Percentiles rank a stretch among this genome's conserved stretches.
Evolutionary conservation across 2,329 filamentous ascomycete genomes (phyloP).

Genomic region (Moelleriella libera): DNA sequence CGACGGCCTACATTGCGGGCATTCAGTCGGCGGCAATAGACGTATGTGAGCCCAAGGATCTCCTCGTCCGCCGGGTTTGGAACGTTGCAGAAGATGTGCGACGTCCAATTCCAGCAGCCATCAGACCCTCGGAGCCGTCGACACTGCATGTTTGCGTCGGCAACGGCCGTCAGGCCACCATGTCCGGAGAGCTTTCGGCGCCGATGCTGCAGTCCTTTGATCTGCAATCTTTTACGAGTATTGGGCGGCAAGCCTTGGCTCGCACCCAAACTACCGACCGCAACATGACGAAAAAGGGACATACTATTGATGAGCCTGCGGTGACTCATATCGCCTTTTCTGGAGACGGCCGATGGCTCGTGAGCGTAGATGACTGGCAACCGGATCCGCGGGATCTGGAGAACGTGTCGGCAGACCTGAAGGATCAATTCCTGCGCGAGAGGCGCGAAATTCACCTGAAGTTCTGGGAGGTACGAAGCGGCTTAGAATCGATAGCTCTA

Average conservation of each 20-base stretch:
- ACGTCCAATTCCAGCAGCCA: constrained; percentile 41
- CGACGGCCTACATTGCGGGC: constrained; percentile 71
- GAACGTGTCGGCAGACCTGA: constrained; percentile 19
- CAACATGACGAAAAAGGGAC: constrained; percentile 59
- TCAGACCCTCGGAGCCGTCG: constrained; percentile 48
- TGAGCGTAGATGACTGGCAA: constrained; percentile 82
- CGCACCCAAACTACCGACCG: constrained; percentile 76
- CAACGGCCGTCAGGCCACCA: constrained; percentile 40
- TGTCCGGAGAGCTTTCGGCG: constrained; percentile 36
- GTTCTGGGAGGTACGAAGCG: constrained; percentile 64
- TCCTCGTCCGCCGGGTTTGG: constrained; percentile 37
- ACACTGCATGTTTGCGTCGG: constrained; percentile 56
- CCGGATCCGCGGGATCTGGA: constrained; percentile 57
- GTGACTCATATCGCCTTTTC: constrained; percentile 65
- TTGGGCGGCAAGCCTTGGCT: constrained; percentile 78
- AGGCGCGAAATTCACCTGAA: constrained; percentile 70
- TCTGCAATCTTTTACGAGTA: constrained; percentile 59
- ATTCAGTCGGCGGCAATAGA: constrained; percentile 53
- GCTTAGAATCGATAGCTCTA: constrained; percentile 51
- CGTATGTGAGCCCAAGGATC: constrained; percentile 33
- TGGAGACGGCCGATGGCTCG: constrained; percentile 75
- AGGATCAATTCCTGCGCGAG: constrained; percentile 31
- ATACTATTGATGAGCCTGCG: constrained; percentile 61
- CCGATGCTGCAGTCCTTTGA: constrained; percentile 73
- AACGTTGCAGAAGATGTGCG: constrained; percentile 26